phyloP scores from a whole-genome alignment of 2,329 filamentous ascomycete genomes.

The Diaporthe batatas region DNA sequence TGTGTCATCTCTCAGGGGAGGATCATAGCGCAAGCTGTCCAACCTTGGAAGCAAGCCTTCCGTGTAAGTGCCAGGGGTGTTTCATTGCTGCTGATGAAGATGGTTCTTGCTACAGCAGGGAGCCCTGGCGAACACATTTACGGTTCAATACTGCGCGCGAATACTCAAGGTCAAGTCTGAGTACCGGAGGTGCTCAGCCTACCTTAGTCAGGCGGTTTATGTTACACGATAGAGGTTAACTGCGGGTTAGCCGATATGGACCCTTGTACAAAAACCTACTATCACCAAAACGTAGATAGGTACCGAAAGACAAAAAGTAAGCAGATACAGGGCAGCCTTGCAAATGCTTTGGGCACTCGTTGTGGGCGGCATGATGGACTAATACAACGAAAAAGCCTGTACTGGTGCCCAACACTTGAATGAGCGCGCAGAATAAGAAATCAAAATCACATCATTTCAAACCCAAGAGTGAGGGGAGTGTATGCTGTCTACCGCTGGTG shows the following conservation, averaged over 20 bases:
- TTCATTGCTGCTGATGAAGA: not conserved
- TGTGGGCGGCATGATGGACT: not conserved
- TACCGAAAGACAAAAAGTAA: not conserved
- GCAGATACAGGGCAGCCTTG: not conserved
- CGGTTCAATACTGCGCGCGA: no score
- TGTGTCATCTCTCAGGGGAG: not conserved
- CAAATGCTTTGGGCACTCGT: not conserved
- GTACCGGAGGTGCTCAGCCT: not conserved
- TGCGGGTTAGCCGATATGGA: not conserved
- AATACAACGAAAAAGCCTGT: no score
- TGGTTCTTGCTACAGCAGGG: not conserved
- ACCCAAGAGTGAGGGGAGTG: not conserved
- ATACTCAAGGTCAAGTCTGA: not conserved
- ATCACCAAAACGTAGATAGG: not conserved
- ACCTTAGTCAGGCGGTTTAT: not conserved
- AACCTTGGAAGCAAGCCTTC: not conserved
- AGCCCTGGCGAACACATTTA: not conserved
- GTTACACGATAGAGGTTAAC: not conserved
- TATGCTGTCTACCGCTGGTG: not conserved
- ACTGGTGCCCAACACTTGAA: not conserved
- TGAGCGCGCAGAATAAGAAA: not conserved
- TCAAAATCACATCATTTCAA: not conserved
- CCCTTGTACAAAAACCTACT: not conserved
- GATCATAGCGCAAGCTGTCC: constrained; percentile 4
- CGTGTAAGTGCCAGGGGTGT: not conserved